These are phyloP conservation scores for Globisporangium iwayamae DNA, from an alignment of 352 stramenopile species.

Conservation along the genomic window DNA sequence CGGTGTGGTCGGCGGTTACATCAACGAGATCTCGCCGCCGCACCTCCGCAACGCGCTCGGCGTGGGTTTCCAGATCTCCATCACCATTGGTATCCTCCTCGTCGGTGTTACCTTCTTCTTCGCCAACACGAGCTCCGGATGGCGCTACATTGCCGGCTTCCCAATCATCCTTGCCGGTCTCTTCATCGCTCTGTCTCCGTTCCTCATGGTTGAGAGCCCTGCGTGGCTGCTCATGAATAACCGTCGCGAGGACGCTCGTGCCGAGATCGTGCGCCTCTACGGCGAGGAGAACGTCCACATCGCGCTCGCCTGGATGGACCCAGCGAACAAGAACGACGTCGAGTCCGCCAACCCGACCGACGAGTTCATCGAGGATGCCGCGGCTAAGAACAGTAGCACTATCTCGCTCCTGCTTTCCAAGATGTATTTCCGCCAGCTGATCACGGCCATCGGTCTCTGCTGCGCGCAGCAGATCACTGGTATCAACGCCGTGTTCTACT, in stretches of 20 bases:
- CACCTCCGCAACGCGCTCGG: constrained; percentile 31
- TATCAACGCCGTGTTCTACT: constrained; percentile 57
- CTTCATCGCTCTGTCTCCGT: constrained; percentile 23
- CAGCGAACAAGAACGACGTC: constrained; percentile 15
- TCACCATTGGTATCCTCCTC: constrained; percentile 43
- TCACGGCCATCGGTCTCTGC: constrained; percentile 28
- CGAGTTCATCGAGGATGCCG: neutral
- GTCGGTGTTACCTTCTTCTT: constrained; percentile 55
- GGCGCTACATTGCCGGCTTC: constrained; percentile 40
- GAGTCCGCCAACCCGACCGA: constrained; percentile 20
- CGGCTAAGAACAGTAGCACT: constrained; percentile 1
- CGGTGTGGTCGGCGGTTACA: constrained; percentile 26
- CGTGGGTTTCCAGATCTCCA: constrained; percentile 40
- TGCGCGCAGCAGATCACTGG: constrained; percentile 46
- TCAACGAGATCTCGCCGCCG: constrained; percentile 46
- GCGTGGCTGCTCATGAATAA: constrained; percentile 36
- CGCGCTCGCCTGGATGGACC: constrained; percentile 30
- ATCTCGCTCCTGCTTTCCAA: constrained; percentile 32
- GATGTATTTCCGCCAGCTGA: constrained; percentile 36
- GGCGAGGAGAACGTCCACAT: constrained; percentile 27
- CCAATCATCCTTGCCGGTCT: constrained; percentile 28
- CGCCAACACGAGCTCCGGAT: constrained; percentile 39
- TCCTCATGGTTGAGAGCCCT: constrained; percentile 35
- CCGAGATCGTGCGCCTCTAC: constrained; percentile 27
- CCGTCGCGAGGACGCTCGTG: constrained; percentile 24